Conservation (phyloP, 805 yeast genomes). For the Zygoascus tannicola region DNA sequence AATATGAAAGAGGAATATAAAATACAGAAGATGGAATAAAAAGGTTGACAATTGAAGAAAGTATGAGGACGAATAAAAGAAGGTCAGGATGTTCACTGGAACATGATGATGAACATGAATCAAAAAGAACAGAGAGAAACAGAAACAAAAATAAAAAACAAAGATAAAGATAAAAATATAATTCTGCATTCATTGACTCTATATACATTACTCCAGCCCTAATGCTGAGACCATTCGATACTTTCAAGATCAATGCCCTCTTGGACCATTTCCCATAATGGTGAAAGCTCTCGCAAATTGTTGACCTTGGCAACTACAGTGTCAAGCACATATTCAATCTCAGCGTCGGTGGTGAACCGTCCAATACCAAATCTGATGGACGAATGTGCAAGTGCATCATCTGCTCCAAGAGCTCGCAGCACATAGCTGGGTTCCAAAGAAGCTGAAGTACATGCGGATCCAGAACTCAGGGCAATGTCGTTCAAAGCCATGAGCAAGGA, state of each 20-base stretch:
- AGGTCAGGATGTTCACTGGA: no score
- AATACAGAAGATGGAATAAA: no score
- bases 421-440: constrained; percentile 97
- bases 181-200: not conserved
- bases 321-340: constrained; percentile 83
- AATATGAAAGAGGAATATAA: no score
- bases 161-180: not conserved
- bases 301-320: constrained; percentile 86
- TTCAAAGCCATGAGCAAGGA: constrained; percentile 94
- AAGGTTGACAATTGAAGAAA: no score
- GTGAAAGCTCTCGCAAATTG: constrained; percentile 84
- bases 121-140: no score
- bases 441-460: constrained; percentile 98
- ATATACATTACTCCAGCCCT: constrained; percentile 12
- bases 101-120: no score
- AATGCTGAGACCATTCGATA: constrained; percentile 98
- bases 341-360: constrained; percentile 92
- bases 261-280: constrained; percentile 98
- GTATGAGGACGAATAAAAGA: no score
- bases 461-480: constrained; percentile 92
- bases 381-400: constrained; percentile 97
- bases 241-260: constrained; percentile 92
- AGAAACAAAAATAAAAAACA: not conserved
- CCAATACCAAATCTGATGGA: constrained; percentile 96
- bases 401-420: constrained; percentile 92